phyloP scores from a whole-genome alignment of 2,329 filamentous ascomycete genomes.

The Aspergillus aculeatinus region DNA sequence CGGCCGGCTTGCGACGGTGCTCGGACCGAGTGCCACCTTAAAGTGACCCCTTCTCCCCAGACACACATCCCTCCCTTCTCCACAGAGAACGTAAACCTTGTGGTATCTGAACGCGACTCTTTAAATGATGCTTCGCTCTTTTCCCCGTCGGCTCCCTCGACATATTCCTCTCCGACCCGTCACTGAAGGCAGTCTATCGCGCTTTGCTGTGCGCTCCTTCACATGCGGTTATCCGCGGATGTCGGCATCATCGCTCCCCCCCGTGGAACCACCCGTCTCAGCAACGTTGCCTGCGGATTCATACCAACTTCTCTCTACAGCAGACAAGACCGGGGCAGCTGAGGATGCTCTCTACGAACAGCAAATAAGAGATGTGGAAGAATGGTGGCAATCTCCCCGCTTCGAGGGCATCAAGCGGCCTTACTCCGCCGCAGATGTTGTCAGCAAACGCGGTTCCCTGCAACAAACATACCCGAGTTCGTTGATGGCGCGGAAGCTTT shows the following conservation, averaged over 20 bases:
- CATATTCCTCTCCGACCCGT: conserved; percentile 23
- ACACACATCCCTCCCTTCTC: background rate
- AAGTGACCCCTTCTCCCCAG: background rate
- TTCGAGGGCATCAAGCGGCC: conserved; percentile 88
- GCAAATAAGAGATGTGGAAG: conserved; percentile 79
- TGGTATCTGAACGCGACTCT: background rate
- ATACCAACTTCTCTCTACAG: conserved; percentile 80
- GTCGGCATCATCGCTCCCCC: conserved; percentile 51
- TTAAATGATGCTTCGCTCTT: conserved; percentile 36
- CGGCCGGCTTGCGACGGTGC: background rate
- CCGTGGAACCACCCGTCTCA: conserved; percentile 63
- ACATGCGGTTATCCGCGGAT: conserved; percentile 49
- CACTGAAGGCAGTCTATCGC: conserved; percentile 24
- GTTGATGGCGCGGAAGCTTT: conserved; percentile 91
- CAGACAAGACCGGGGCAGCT: conserved; percentile 71
- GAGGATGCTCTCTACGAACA: conserved; percentile 84
- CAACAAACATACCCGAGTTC: conserved; percentile 89
- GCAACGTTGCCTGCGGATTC: conserved; percentile 66
- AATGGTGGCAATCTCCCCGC: conserved; percentile 85
- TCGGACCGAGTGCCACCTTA: background rate
- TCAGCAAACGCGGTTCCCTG: conserved; percentile 86
- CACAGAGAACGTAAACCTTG: background rate
- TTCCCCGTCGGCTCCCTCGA: conserved; percentile 38
- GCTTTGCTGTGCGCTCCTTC: conserved; percentile 33
- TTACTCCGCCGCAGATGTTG: conserved; percentile 86